Conservation (phyloP, 805 yeast species). For the Kuraishia molischiana region DNA sequence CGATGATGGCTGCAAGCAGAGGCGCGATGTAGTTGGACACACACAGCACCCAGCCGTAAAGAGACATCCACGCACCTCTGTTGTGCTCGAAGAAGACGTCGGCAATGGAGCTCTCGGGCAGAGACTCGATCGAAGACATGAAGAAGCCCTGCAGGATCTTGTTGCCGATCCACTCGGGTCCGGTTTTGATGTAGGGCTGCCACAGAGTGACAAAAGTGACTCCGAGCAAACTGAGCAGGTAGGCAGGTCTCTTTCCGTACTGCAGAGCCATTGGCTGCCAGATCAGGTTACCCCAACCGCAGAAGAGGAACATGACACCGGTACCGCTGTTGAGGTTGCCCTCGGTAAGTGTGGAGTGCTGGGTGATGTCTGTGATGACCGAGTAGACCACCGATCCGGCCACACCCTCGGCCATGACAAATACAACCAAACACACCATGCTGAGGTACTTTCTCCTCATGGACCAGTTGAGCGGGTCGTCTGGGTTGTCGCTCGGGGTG, state of each 20-base stretch:
- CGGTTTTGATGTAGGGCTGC: slow-evolving; percentile 21
- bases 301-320: slow-evolving; percentile 29
- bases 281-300: slow-evolving; percentile 28
- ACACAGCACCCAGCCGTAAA: slow-evolving; percentile 44
- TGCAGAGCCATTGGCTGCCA: slow-evolving; percentile 27
- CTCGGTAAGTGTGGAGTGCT: slow-evolving; percentile 11
- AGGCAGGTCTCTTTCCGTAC: slow-evolving; percentile 27
- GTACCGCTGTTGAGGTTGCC: slow-evolving; percentile 25
- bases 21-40: slow-evolving; percentile 50
- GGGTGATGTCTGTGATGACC: slow-evolving; percentile 13
- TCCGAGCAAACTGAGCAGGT: slow-evolving; percentile 21
- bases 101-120: slow-evolving; percentile 38
- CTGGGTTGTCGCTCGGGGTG: slow-evolving; percentile 57
- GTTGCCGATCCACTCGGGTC: slow-evolving; percentile 21
- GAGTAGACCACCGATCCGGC: slow-evolving; percentile 17
- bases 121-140: slow-evolving; percentile 31
- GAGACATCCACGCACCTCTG: slow-evolving; percentile 34
- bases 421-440: slow-evolving; percentile 32
- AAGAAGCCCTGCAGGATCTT: slow-evolving; percentile 21
- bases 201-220: slow-evolving; percentile 19
- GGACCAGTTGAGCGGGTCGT: slow-evolving; percentile 64
- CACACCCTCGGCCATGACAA: slow-evolving; percentile 19
- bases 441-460: slow-evolving; percentile 34
- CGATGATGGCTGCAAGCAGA: slow-evolving; percentile 47
- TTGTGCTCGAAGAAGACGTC: slow-evolving; percentile 45